These are phyloP conservation scores for Arctostaphylos glauca DNA, from an alignment of 148 eudicot genomes.

Conservation along the genomic window DNA sequence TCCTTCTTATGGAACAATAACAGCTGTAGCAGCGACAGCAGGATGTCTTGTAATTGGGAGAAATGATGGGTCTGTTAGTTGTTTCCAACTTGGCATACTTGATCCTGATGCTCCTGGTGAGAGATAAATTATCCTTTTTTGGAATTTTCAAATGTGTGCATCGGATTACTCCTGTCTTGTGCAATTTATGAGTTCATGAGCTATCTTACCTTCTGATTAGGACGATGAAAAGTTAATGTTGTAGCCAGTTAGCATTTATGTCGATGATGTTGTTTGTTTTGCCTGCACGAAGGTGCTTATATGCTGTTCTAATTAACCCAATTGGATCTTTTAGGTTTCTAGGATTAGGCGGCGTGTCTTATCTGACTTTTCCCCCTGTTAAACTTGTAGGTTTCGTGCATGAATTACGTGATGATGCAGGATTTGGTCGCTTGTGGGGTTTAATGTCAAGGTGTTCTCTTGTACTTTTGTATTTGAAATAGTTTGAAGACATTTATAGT, in stretches of 20 bases:
- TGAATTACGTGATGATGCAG: slow-evolving; percentile 86
- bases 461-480: slow-evolving; percentile 10
- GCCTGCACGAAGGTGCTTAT: slow-evolving; percentile 8
- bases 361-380: slow-evolving; percentile 13
- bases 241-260: background rate
- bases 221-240: background rate
- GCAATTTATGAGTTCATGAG: background rate
- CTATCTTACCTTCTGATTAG: slow-evolving; percentile 5
- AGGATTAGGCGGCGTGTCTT: background rate
- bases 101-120: slow-evolving; percentile 70
- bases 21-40: slow-evolving; percentile 57
- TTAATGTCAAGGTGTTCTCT: slow-evolving; percentile 71
- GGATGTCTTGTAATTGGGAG: slow-evolving; percentile 81
- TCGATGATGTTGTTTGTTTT: background rate
- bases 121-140: background rate
- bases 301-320: background rate
- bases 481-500: background rate
- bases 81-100: slow-evolving; percentile 64
- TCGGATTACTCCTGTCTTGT: background rate
- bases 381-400: slow-evolving; percentile 53
- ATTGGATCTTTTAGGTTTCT: background rate
- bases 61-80: slow-evolving; percentile 77
- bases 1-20: slow-evolving; percentile 54
- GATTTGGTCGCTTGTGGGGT: slow-evolving; percentile 89
- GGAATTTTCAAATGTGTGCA: slow-evolving; percentile 1